Evolutionary conservation across 495 filamentous ascomycete genomes (phyloP), one percentile per base, ranked within the genome.

Genomic region (Aspergillus biplanus): DNA sequence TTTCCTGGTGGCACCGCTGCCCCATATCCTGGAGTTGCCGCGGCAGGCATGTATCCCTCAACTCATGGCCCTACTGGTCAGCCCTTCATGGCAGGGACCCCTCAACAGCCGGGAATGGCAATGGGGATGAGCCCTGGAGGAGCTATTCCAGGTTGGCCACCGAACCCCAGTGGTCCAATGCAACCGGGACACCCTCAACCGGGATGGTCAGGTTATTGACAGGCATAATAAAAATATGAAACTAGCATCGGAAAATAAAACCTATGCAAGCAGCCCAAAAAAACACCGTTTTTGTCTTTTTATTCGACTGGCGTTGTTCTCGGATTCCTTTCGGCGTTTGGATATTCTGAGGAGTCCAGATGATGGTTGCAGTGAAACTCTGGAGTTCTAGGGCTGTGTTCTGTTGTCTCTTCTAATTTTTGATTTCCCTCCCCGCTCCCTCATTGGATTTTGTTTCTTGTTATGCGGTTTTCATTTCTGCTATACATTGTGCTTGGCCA

Each of bases 141-240:
- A 46, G 75, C 71, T 55, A 78, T 82, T 66, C 70, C 75, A 3
- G 78, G 75, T 15, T 82, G 79, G 79, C 69, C 79, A 27, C 58
- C 69, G 32, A 69, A 68, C 1, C 70, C 78, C 8, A 70, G 70
- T 46, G 71, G 64, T 6, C 74, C 70, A 32, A 80, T 82, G 72
- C 78, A 79, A 58, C 76, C 79, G 5, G 78, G 78, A 59, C 77
- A 79, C 61, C 73, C 78, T 11, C 78, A 78, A 65, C 74, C 71
- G 15, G 78, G 79, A 66, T 80, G 79, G 76, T 80, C 78, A 49
- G 69, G 71, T 18, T 82, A 80, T 69, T 82, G 27, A 57, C 71
- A 64, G 63, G 27, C 5, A 48, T n/a, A 52, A 60, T 33, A 52
- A 37, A 52, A 60, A 11, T 34, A 44, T 16, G 48, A 21, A 59